Base-by-base conservation (phyloP, 192 early-diverging fungal species). In the Dimargaris cristalligena region DNA sequence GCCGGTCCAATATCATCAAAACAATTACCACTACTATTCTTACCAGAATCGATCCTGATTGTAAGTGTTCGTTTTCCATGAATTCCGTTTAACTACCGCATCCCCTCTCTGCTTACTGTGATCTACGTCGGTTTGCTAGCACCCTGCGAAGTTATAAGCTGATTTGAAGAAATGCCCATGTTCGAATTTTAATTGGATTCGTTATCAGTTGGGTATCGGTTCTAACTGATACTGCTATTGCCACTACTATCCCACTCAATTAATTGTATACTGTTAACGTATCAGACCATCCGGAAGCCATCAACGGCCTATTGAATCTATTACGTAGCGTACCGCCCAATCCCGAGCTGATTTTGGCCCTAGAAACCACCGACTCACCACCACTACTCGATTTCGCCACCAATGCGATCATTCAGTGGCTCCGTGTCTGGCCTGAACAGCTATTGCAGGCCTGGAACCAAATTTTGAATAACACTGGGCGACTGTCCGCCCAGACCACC, bases 231-330 rank as follows among this genome's bases (percentile, higher is more conserved):
- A 48, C 38, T 48, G n/a, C 4, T 48, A 4, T n/a, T 13, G 4
- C 18, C 47, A 48, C 13, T 48, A 23, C 23, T 48, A 4, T 13
- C 18, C 18, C 22, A 4, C 6, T 22, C 4, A 4, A 9, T 6
- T 48, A 52, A 23, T 32, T 64, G 65, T 60, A 30, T 70, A 20
- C 65, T 59, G 0, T 14, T 38, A 0, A 33, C 63, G 54, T 61
- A 22, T 2, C 48, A 25, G 45, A 51, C 0, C 63, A 67, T 25
- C 67, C 72, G 28, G 79, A 81, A 49, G 75, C 75, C 0, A 58
- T 77, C 13, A 67, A 60, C 23, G 77, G 77, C 1, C 33, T 81
- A 8, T 23, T 77, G 31, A 62, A 67, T 35, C 35, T 80, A 29
- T 34, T 76, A 55, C 67, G 70, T 22, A 63, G 71, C 8, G 60